Conservation (phyloP, 1,139 yeast species). For the Kurtzmaniella quercitrusa region DNA sequence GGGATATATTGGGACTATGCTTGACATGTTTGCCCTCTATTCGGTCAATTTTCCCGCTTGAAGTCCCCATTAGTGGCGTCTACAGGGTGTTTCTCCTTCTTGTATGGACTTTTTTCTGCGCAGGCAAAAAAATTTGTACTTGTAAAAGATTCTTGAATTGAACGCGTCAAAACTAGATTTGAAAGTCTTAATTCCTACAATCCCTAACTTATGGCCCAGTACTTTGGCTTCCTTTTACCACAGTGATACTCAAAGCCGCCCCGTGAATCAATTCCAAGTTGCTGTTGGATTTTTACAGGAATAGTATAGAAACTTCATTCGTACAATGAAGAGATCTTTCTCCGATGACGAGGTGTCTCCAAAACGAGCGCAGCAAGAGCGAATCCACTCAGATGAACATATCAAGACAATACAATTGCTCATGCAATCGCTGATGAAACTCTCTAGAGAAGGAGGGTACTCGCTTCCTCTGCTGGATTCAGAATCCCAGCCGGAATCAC, state of each 20-base stretch:
- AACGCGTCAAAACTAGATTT: no score
- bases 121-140: no score
- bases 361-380: constrained; percentile 22
- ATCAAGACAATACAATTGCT: constrained; percentile 25
- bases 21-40: constrained; percentile 33
- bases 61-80: background rate
- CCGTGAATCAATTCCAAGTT: no score
- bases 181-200: no score
- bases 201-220: no score
- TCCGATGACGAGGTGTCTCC: constrained; percentile 6
- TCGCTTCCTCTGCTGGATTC: background rate
- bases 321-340: constrained; percentile 7
- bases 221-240: no score
- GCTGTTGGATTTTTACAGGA: no score
- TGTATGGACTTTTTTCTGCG: no score
- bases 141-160: no score
- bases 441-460: constrained; percentile 9
- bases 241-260: no score
- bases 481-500: constrained; percentile 3
- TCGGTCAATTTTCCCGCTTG: constrained; percentile 5
- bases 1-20: constrained; percentile 39
- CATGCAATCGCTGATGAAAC: constrained; percentile 18
- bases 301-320: no score
- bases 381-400: constrained; percentile 30
- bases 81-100: no score